phyloP scores from a whole-genome alignment of 768 basidiomycete species.

The Xerocomellus dryophilus region DNA sequence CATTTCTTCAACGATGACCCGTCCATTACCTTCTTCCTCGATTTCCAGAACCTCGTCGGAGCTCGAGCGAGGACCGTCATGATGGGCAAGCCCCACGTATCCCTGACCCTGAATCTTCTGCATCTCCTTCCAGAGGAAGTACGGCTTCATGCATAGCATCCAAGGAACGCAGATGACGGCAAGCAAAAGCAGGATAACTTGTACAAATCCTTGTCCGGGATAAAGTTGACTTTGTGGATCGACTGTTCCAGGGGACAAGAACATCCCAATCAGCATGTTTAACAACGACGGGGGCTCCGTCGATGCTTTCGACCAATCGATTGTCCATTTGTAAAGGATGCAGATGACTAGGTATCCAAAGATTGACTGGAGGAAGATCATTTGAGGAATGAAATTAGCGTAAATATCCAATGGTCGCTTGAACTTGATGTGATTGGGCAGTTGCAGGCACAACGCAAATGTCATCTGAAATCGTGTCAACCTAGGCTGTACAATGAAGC shows the following conservation, averaged over 20 bases:
- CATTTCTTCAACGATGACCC: constrained; percentile 68
- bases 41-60: constrained; percentile 65
- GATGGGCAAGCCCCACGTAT: constrained; percentile 66
- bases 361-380: constrained; percentile 96
- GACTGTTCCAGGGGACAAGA: constrained; percentile 83
- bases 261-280: constrained; percentile 97
- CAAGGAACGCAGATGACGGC: constrained; percentile 91
- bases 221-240: constrained; percentile 71
- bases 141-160: constrained; percentile 91
- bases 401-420: constrained; percentile 84
- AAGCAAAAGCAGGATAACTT: constrained; percentile 70
- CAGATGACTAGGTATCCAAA: constrained; percentile 94
- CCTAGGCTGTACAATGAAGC: constrained; percentile 1
- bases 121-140: constrained; percentile 87
- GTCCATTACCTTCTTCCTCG: constrained; percentile 79
- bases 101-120: constrained; percentile 79
- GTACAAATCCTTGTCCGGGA: constrained; percentile 81
- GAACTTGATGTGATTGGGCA: constrained; percentile 94
- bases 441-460: constrained; percentile 92
- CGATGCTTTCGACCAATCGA: constrained; percentile 78
- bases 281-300: constrained; percentile 83
- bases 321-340: constrained; percentile 96
- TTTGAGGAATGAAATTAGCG: constrained; percentile 94
- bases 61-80: constrained; percentile 53
- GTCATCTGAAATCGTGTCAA: constrained; percentile 72